Conservation (phyloP, 208 protist genomes). For the Lotmaria passim region DNA sequence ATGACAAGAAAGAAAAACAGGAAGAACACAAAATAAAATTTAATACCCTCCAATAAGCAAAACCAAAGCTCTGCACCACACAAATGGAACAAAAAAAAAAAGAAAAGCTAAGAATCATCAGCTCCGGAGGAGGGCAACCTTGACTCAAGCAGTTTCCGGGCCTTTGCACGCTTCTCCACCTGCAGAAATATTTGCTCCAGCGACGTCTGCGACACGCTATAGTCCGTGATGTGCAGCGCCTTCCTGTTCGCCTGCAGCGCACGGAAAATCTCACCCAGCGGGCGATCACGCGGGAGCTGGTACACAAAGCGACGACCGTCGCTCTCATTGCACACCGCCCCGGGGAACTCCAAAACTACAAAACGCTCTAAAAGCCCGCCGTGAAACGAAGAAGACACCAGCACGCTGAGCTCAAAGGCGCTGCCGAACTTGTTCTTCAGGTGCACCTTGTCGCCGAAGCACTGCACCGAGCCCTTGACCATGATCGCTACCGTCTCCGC, state of each 20-base stretch:
- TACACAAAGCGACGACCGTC: constrained; percentile 45
- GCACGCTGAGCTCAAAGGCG: constrained; percentile 64
- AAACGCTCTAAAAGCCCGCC: constrained; percentile 5
- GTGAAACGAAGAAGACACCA: constrained; percentile 14
- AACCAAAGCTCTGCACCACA: no score
- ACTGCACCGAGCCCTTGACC: constrained; percentile 73
- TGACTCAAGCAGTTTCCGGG: no score
- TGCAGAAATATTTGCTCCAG: constrained; percentile 62
- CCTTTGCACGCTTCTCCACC: no score
- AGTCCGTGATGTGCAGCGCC: constrained; percentile 55
- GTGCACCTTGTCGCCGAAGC: constrained; percentile 78
- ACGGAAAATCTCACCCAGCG: constrained; percentile 44
- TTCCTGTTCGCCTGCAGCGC: constrained; percentile 35
- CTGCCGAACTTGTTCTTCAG: constrained; percentile 76
- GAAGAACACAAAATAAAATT: no score
- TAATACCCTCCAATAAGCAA: no score
- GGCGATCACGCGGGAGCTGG: constrained; percentile 27
- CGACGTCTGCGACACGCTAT: constrained; percentile 76
- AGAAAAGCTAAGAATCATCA: no score
- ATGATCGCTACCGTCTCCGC: constrained; percentile 80
- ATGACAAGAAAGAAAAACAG: no score
- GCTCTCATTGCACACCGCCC: constrained; percentile 36
- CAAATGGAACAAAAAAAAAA: no score
- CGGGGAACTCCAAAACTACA: constrained; percentile 41
- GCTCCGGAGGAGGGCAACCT: no score